phyloP scores from a whole-genome alignment of 2,329 filamentous ascomycete genomes.

The Penicillium sp. region DNA sequence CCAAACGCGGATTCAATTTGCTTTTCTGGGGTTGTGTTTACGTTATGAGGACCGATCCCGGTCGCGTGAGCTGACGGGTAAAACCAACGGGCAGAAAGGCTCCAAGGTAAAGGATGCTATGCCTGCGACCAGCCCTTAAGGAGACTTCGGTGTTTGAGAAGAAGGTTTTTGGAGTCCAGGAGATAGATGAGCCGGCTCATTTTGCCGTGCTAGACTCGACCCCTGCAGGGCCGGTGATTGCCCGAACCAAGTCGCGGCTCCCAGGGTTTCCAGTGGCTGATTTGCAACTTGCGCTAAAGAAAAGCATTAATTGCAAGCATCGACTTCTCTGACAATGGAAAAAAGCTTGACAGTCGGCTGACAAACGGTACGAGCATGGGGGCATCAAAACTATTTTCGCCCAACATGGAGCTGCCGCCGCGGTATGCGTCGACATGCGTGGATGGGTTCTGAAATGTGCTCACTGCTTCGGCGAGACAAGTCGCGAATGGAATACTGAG shows the following conservation, averaged over 20 bases:
- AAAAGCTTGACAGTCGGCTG: neutral
- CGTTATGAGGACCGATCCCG: too few species aligned
- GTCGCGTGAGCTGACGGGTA: too few species aligned
- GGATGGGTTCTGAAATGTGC: neutral
- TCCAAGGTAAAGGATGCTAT: neutral
- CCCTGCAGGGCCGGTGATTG: neutral
- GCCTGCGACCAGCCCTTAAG: neutral
- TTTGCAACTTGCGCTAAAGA: neutral
- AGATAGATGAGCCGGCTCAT: neutral
- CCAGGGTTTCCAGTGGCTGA: neutral
- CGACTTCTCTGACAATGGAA: neutral
- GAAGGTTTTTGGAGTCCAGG: neutral
- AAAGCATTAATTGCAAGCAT: neutral
- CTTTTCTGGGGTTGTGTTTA: too few species aligned
- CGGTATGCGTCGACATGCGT: neutral
- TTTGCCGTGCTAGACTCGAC: neutral
- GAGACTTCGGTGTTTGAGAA: neutral
- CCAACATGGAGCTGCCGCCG: neutral
- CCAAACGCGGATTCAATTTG: too few species aligned
- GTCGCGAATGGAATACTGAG: too few species aligned
- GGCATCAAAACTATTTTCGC: neutral
- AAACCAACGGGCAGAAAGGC: too few species aligned
- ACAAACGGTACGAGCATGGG: neutral
- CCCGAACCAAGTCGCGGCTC: conserved; percentile 31
- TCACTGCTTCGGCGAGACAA: too few species aligned